A percentile compares a stretch with the other conserved stretches of the same genome.
These are phyloP conservation scores for Yarrowia sp. DNA, from an alignment of 805 yeast genomes.

Conservation along the genomic window DNA sequence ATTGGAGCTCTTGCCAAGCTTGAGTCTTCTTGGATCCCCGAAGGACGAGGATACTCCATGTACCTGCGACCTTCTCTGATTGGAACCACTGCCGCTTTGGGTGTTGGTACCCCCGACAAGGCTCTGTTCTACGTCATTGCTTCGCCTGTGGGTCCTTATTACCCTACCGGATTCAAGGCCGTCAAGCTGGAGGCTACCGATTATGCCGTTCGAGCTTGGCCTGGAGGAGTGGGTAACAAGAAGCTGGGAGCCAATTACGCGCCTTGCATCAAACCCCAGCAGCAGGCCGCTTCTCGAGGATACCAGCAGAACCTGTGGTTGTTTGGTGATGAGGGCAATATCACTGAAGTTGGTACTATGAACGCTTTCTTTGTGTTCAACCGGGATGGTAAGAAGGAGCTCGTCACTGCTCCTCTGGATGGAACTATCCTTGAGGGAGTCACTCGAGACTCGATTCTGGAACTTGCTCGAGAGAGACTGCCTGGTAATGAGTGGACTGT, in stretches of 20 bases:
- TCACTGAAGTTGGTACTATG: conserved; percentile 98
- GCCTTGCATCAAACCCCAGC: conserved; percentile 88
- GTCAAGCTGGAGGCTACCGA: conserved; percentile 93
- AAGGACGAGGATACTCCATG: conserved; percentile 83
- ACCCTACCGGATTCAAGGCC: conserved; percentile 92
- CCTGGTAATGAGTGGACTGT: conserved; percentile 76
- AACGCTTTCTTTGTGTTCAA: conserved; percentile 86
- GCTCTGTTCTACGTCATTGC: conserved; percentile 85
- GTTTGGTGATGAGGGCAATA: conserved; percentile 80
- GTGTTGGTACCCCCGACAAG: conserved; percentile 77
- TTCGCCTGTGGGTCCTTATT: conserved; percentile 97
- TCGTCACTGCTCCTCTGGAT: conserved; percentile 93
- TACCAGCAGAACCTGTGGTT: conserved; percentile 96
- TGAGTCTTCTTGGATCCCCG: conserved; percentile 78
- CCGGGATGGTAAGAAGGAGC: conserved; percentile 79
- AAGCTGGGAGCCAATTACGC: conserved; percentile 98
- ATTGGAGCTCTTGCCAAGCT: conserved; percentile 72
- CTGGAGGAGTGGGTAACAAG: conserved; percentile 96
- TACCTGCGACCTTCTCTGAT: conserved; percentile 94
- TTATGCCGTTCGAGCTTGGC: conserved; percentile 98
- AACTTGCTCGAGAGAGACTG: conserved; percentile 72
- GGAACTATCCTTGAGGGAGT: conserved; percentile 98
- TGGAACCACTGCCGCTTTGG: conserved; percentile 86
- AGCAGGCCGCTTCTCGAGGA: conserved; percentile 86
- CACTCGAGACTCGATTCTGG: conserved; percentile 84